These are phyloP conservation scores for Stenocarpella maydis DNA, from an alignment of 2,329 filamentous ascomycete species.

Conservation along the genomic window DNA sequence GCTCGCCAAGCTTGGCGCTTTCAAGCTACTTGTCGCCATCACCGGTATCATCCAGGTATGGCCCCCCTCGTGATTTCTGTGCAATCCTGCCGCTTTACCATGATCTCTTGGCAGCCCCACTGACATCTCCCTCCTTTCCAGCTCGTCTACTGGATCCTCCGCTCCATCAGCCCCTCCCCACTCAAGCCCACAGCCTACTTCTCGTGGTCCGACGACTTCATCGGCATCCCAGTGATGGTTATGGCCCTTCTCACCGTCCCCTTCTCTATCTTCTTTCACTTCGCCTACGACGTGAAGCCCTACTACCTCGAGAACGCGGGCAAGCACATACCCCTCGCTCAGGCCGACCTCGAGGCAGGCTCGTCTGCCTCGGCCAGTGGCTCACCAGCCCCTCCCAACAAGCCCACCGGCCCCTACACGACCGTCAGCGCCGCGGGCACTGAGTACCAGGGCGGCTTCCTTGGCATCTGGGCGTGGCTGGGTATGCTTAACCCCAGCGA, in stretches of 20 bases:
- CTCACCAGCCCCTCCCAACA: neutral
- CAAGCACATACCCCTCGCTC: slow-evolving; percentile 28
- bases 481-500: slow-evolving; percentile 38
- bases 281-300: slow-evolving; percentile 40
- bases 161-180: slow-evolving; percentile 30
- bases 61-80: no score
- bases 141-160: slow-evolving; percentile 43
- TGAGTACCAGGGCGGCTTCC: slow-evolving; percentile 40
- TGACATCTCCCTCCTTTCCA: neutral
- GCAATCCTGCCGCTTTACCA: no score
- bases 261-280: slow-evolving; percentile 40
- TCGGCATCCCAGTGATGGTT: slow-evolving; percentile 41
- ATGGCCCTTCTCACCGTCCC: slow-evolving; percentile 42
- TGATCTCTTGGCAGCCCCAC: neutral
- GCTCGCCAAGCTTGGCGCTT: slow-evolving; percentile 44
- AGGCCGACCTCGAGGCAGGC: slow-evolving; percentile 10
- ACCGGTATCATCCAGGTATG: slow-evolving; percentile 43
- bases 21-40: slow-evolving; percentile 46
- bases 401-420: slow-evolving; percentile 12
- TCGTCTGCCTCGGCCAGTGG: neutral
- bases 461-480: slow-evolving; percentile 38
- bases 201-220: slow-evolving; percentile 41
- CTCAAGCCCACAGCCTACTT: slow-evolving; percentile 39
- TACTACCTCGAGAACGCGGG: slow-evolving; percentile 37
- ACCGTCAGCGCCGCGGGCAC: slow-evolving; percentile 31